These are phyloP conservation scores for Thalassiosira livingstoniorum DNA, from an alignment of 352 stramenopile species.

Conservation along the genomic window DNA sequence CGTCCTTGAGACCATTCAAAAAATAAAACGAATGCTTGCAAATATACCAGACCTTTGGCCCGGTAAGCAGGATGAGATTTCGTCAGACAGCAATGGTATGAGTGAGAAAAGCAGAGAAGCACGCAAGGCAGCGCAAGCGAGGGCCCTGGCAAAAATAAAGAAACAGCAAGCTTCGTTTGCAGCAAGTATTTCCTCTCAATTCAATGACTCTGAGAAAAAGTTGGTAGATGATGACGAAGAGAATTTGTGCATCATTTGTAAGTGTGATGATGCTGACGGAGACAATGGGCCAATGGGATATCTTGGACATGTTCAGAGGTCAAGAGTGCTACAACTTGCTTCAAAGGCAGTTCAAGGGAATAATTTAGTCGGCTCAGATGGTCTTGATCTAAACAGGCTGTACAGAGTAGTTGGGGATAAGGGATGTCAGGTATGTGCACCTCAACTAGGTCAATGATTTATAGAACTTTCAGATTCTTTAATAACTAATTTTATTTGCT, in stretches of 20 bases:
- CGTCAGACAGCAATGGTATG: slow-evolving; percentile 42
- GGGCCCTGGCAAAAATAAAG: slow-evolving; percentile 83
- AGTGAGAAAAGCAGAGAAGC: slow-evolving; percentile 75
- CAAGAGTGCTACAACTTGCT: slow-evolving; percentile 70
- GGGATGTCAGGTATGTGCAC: slow-evolving; percentile 82
- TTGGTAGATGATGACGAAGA: slow-evolving; percentile 70
- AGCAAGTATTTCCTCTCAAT: slow-evolving; percentile 72
- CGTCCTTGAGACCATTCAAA: slow-evolving; percentile 51
- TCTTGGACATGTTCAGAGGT: slow-evolving; percentile 85
- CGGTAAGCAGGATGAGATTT: slow-evolving; percentile 43
- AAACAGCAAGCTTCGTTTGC: slow-evolving; percentile 81
- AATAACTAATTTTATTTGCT: not conserved
- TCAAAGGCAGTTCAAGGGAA: slow-evolving; percentile 55
- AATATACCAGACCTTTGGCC: slow-evolving; percentile 84
- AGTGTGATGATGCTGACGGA: slow-evolving; percentile 83
- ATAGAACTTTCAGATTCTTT: slow-evolving; percentile 8
- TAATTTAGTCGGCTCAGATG: slow-evolving; percentile 26
- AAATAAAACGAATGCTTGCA: slow-evolving; percentile 75
- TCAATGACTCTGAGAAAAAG: slow-evolving; percentile 66
- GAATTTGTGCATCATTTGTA: slow-evolving; percentile 87
- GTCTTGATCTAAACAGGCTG: slow-evolving; percentile 62
- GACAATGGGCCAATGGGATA: slow-evolving; percentile 86
- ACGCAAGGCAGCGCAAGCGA: slow-evolving; percentile 78
- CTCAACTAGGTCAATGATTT: too few species aligned
- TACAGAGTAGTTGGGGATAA: slow-evolving; percentile 84